Conservation (phyloP, 1,139 yeast species). For the Wickerhamomyces sp. region DNA sequence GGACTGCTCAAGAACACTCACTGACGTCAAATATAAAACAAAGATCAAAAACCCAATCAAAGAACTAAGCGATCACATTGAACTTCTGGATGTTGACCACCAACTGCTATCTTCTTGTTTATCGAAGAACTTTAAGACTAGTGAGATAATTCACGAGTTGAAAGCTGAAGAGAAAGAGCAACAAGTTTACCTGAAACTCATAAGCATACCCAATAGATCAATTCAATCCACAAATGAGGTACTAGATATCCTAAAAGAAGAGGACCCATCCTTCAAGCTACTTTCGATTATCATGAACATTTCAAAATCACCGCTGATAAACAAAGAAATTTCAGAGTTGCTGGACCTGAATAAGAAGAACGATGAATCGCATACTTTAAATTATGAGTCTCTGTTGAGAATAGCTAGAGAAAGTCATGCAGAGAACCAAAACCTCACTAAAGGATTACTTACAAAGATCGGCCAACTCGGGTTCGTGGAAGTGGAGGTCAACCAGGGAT, state of each 20-base stretch:
- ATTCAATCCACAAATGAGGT: not conserved
- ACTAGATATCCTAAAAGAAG: not conserved
- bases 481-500: not conserved
- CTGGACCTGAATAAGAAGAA: not conserved
- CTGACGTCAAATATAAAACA: not conserved
- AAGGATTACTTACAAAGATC: not conserved
- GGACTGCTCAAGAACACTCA: not conserved
- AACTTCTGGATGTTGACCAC: not conserved
- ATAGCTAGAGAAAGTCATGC: conserved; percentile 2
- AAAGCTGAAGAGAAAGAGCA: not conserved
- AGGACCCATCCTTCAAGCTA: not conserved
- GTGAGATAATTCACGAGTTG: too few relatives aligned
- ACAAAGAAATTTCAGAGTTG: not conserved
- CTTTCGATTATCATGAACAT: not conserved
- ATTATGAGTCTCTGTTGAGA: conserved; percentile 1
- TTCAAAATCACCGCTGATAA: not conserved
- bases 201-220: not conserved
- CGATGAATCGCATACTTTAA: not conserved
- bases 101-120: not conserved
- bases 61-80: not conserved
- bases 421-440: not conserved
- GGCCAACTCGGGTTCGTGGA: not conserved
- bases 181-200: not conserved
- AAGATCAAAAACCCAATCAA: not conserved
- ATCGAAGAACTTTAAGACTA: too few relatives aligned